Percentiles rank a stretch among this genome's conserved stretches.
These are phyloP conservation scores for Fusarium pseudonygamai DNA, from an alignment of 2,329 filamentous ascomycete species.

Conservation along the genomic window DNA sequence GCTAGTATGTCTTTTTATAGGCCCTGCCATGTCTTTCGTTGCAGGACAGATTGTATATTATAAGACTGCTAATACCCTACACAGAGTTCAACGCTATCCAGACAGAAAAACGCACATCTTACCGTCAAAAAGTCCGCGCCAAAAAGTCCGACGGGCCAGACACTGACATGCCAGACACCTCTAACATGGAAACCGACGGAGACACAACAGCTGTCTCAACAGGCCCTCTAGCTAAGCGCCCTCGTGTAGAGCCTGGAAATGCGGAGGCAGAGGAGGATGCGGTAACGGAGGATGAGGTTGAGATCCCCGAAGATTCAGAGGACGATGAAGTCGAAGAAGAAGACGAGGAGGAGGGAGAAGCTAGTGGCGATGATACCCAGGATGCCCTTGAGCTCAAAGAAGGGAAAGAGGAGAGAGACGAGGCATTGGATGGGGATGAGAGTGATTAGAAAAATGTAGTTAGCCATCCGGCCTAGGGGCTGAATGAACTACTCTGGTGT, in stretches of 20 bases:
- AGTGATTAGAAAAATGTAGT: slow-evolving; percentile 56
- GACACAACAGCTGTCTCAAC: slow-evolving; percentile 47
- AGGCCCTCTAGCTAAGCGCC: slow-evolving; percentile 53
- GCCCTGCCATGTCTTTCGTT: not conserved
- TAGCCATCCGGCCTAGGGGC: not conserved
- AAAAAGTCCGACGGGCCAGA: slow-evolving; percentile 60
- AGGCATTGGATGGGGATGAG: slow-evolving; percentile 70
- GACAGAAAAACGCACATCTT: slow-evolving; percentile 77
- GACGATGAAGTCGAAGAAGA: slow-evolving; percentile 61
- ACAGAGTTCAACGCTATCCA: slow-evolving; percentile 78
- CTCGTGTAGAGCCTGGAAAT: slow-evolving; percentile 56
- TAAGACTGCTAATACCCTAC: not conserved
- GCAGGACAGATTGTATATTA: not conserved
- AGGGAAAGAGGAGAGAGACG: slow-evolving; percentile 62
- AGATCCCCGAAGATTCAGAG: slow-evolving; percentile 56
- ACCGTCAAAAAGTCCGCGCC: slow-evolving; percentile 74
- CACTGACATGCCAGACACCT: slow-evolving; percentile 51
- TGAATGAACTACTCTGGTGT: not conserved
- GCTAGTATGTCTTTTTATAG: slow-evolving; percentile 64
- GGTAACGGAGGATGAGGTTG: slow-evolving; percentile 54
- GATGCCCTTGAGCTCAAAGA: slow-evolving; percentile 62
- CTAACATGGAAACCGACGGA: slow-evolving; percentile 41
- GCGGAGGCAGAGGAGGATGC: slow-evolving; percentile 51
- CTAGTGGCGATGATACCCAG: slow-evolving; percentile 64
- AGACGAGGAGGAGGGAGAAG: slow-evolving; percentile 52